phyloP scores from a whole-genome alignment of 305 asterid species.

The Solanum hybrid region DNA sequence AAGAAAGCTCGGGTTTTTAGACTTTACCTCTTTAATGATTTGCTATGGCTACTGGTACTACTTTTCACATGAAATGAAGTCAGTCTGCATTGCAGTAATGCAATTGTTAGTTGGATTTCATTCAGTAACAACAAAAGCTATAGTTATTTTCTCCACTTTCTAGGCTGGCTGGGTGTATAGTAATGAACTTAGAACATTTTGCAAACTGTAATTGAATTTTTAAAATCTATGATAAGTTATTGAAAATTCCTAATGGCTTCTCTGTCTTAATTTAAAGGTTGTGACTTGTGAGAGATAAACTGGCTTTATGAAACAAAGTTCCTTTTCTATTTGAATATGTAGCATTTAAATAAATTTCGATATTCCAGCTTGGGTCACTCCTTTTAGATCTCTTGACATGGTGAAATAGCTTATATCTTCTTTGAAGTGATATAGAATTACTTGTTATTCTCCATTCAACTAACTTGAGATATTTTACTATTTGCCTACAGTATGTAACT shows the following conservation, averaged over 20 bases:
- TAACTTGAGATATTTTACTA: not conserved
- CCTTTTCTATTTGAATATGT: not conserved
- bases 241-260: not conserved
- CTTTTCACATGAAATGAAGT: not conserved
- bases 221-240: not conserved
- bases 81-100: not conserved
- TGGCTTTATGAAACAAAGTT: not conserved
- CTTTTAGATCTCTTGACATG: not conserved
- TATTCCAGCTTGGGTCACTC: not conserved
- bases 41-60: not conserved
- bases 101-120: not conserved
- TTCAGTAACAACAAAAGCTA: not conserved
- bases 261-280: not conserved
- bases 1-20: not conserved
- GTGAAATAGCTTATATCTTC: not conserved
- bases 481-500: not conserved
- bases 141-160: not conserved
- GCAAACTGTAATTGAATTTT: not conserved
- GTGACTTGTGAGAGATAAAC: not conserved
- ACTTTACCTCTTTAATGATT: not conserved
- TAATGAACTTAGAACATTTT: not conserved
- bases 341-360: not conserved
- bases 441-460: not conserved
- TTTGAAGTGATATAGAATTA: not conserved
- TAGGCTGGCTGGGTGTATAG: not conserved